Percentiles rank a stretch among this genome's conserved stretches.
Conservation (phyloP, 148 eudicot genomes). For the Salicornia ramosissima region DNA sequence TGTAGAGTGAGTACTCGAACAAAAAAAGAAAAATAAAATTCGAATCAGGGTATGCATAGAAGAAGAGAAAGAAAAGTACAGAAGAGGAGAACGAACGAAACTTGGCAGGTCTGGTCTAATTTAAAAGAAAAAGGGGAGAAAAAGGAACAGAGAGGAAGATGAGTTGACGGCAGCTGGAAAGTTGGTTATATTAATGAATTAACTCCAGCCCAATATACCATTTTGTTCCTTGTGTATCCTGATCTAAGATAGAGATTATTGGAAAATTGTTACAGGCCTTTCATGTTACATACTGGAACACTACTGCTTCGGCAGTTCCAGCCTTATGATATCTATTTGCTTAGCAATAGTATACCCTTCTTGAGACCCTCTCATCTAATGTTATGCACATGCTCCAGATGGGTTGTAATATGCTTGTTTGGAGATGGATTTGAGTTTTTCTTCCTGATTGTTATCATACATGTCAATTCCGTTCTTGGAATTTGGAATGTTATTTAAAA, state of each 20-base stretch:
- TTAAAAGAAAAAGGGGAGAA: too few species aligned
- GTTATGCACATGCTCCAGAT: neutral
- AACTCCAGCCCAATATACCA: neutral
- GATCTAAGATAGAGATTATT: neutral
- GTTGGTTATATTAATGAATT: neutral
- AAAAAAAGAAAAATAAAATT: too few species aligned
- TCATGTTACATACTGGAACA: neutral
- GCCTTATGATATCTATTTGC: neutral
- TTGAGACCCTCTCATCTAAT: neutral
- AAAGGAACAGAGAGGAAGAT: too few species aligned
- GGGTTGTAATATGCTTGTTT: neutral
- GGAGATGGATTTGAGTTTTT: neutral
- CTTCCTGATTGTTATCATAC: neutral
- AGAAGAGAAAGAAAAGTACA: too few species aligned
- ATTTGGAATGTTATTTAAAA: neutral
- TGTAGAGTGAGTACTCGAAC: too few species aligned
- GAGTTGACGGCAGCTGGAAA: too few species aligned
- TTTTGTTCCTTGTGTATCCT: neutral
- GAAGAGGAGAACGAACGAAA: too few species aligned
- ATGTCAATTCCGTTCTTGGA: neutral
- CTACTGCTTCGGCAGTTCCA: neutral
- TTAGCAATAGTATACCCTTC: neutral
- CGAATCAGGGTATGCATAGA: too few species aligned
- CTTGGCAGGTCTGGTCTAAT: too few species aligned
- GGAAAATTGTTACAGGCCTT: neutral